Conservation (phyloP, 169 alveolate genomes). For the Haemoproteus tartakovskyi region DNA sequence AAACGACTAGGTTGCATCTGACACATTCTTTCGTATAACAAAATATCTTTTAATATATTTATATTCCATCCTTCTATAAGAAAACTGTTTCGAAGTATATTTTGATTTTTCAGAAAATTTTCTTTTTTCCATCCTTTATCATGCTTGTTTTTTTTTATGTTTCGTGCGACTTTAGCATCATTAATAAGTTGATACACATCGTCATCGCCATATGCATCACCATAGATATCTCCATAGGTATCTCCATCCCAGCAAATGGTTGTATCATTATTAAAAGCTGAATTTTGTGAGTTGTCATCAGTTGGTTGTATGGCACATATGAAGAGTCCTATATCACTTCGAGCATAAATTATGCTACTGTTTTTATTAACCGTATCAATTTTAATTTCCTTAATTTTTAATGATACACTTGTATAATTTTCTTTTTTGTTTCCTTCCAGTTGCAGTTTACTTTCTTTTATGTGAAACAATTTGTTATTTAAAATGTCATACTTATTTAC, state of each 20-base stretch:
- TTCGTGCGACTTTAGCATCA: not conserved
- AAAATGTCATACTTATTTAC: constrained; percentile 4
- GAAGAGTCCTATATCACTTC: constrained; percentile 70
- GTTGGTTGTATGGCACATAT: constrained; percentile 13
- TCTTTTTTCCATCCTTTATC: too few relatives aligned
- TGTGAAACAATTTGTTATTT: constrained; percentile 1
- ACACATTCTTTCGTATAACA: constrained; percentile 21
- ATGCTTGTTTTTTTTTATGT: too few relatives aligned
- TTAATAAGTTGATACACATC: too few relatives aligned
- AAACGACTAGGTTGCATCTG: constrained; percentile 38
- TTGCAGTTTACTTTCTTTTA: too few relatives aligned
- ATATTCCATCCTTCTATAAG: not conserved
- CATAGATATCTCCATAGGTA: too few relatives aligned
- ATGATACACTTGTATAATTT: too few relatives aligned
- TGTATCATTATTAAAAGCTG: not conserved
- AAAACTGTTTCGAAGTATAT: too few relatives aligned
- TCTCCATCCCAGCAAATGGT: not conserved
- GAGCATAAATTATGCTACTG: constrained; percentile 67
- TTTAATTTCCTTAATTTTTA: constrained; percentile 74
- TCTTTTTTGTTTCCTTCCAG: too few relatives aligned
- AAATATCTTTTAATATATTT: constrained; percentile 23
- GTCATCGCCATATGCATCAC: too few relatives aligned
- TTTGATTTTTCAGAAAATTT: not conserved
- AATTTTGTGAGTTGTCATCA: not conserved
- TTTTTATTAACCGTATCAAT: constrained; percentile 60